Conservation (phyloP, 495 filamentous ascomycete genomes). For the Talaromyces proteolyticus region DNA sequence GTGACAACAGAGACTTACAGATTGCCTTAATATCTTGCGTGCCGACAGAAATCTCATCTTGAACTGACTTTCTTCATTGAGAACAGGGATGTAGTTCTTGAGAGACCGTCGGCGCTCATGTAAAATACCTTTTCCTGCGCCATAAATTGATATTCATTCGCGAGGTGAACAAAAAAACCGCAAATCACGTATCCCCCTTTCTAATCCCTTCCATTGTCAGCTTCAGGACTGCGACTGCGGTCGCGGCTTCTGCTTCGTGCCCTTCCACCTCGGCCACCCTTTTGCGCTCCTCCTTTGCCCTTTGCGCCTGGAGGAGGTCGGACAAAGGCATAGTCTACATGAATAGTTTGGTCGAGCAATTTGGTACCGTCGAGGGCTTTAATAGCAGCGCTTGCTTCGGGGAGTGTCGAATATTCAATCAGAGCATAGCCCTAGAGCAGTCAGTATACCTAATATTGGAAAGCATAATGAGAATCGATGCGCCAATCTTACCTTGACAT, state of each 20-base stretch:
- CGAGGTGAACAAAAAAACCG: conserved; percentile 1
- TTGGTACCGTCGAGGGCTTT: conserved; percentile 75
- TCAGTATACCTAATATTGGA: neutral
- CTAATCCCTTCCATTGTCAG: conserved; percentile 32
- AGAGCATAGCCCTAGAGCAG: conserved; percentile 77
- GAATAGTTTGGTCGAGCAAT: conserved; percentile 86
- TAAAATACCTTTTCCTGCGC: neutral
- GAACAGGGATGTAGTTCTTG: neutral
- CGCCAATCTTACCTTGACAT: conserved; percentile 76
- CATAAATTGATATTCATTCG: conserved; percentile 5
- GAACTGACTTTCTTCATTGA: neutral
- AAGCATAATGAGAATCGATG: neutral
- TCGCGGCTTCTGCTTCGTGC: conserved; percentile 49
- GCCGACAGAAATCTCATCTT: neutral
- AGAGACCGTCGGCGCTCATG: conserved; percentile 2
- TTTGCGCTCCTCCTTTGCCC: conserved; percentile 45
- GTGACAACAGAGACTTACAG: neutral
- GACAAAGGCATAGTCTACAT: conserved; percentile 95
- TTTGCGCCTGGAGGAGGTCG: conserved; percentile 75
- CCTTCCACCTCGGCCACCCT: conserved; percentile 40
- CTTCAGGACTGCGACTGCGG: conserved; percentile 55
- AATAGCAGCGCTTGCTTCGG: conserved; percentile 81
- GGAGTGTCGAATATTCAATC: conserved; percentile 86
- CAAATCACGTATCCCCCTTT: neutral
- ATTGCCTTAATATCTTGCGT: neutral